Evolutionary conservation across 1,284 basidiomycete genomes (phyloP).

Genomic region (Veloboletus limbatus): DNA sequence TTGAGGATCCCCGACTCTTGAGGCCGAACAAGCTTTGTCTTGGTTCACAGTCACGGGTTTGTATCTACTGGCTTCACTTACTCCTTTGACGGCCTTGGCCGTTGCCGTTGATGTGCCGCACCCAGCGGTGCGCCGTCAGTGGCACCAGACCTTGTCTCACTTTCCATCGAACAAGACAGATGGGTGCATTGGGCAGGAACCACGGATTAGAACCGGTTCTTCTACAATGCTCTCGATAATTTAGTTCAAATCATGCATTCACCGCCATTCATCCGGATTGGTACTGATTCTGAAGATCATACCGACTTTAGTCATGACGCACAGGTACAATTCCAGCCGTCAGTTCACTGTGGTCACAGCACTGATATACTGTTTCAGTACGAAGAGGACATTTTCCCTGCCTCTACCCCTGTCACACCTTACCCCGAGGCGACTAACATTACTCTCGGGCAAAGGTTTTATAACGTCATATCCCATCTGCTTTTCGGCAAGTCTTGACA

Average conservation of each 20-base stretch:
- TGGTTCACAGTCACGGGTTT: too few species aligned
- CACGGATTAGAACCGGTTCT: constrained; percentile 49
- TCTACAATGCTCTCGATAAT: constrained; percentile 56
- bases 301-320: constrained; percentile 49
- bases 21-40: too few species aligned
- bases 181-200: constrained; percentile 65
- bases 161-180: constrained; percentile 68
- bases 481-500: constrained; percentile 40
- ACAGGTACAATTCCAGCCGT: constrained; percentile 33
- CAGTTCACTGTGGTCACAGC: neutral
- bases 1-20: too few species aligned
- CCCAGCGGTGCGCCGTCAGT: constrained; percentile 32
- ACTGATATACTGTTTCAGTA: constrained; percentile 12
- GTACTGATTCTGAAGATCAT: constrained; percentile 62
- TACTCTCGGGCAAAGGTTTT: constrained; percentile 58
- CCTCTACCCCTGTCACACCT: constrained; percentile 46
- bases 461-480: constrained; percentile 52
- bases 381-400: constrained; percentile 42
- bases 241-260: constrained; percentile 50
- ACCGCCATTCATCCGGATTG: constrained; percentile 60
- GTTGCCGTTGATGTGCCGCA: constrained; percentile 22
- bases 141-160: constrained; percentile 49
- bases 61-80: constrained; percentile 1
- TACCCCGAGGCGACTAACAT: constrained; percentile 62
- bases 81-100: constrained; percentile 4